These are phyloP conservation scores for Fusarium sp. DNA, from an alignment of 2,329 filamentous ascomycete species.

Conservation along the genomic window DNA sequence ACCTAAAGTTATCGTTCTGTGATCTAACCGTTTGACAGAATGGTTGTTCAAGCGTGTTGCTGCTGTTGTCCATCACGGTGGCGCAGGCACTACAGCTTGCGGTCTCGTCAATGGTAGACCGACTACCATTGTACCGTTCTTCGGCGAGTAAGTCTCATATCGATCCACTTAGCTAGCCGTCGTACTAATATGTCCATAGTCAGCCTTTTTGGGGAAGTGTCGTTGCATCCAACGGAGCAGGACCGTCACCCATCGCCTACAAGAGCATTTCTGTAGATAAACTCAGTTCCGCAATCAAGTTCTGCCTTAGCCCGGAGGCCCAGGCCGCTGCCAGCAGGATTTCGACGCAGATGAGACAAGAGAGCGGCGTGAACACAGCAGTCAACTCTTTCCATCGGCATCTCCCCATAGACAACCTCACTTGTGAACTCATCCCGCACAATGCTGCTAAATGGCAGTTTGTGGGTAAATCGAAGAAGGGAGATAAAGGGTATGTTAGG, in stretches of 20 bases:
- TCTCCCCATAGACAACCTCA: neutral
- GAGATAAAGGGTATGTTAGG: rapidly evolving
- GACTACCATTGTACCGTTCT: neutral
- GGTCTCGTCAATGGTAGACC: neutral
- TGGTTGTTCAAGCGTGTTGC: slow-evolving; percentile 4
- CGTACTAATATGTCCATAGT: neutral
- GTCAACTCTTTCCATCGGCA: slow-evolving; percentile 4
- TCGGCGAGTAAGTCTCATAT: neutral
- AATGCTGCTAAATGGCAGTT: neutral
- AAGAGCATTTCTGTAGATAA: slow-evolving; percentile 24
- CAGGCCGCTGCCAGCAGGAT: neutral
- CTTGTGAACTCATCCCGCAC: neutral
- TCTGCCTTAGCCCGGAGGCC: slow-evolving; percentile 21
- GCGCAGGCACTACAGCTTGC: neutral
- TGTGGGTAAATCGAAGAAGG: neutral
- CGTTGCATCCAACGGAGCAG: slow-evolving; percentile 10
- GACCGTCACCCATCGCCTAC: slow-evolving; percentile 2
- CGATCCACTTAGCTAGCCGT: rapidly evolving
- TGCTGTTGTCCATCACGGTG: neutral
- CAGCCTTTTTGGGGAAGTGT: slow-evolving; percentile 29
- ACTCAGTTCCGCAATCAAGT: slow-evolving; percentile 28
- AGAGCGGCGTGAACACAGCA: neutral
- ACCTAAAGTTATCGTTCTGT: rapidly evolving
- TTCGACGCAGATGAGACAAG: neutral
- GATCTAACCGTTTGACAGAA: neutral